Evolutionary conservation across 441 rosid species (phyloP).

Genomic region (Aleurites moluccanus): DNA sequence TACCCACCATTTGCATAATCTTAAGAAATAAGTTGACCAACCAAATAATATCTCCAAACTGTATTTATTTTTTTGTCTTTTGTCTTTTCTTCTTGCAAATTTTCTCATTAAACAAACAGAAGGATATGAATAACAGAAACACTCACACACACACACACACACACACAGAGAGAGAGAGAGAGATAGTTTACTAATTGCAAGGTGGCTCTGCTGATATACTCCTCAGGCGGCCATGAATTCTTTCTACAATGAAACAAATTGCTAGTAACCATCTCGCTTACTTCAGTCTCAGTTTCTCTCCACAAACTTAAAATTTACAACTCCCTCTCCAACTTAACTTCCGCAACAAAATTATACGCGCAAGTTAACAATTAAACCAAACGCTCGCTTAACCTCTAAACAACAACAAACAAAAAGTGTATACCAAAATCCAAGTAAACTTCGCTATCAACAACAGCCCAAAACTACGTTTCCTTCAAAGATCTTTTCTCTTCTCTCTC

Average conservation of each 20-base stretch:
- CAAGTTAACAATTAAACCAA: background rate
- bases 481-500: slow-evolving; percentile 1
- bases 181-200: slow-evolving; percentile 63
- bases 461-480: slow-evolving; percentile 19
- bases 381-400: slow-evolving; percentile 10
- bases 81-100: background rate
- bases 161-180: too few species aligned
- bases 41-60: too few species aligned
- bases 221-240: slow-evolving; percentile 96
- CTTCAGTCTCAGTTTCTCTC: background rate
- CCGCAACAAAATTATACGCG: slow-evolving; percentile 1
- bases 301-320: too few species aligned
- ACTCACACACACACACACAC: background rate
- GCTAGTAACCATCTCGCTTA: slow-evolving; percentile 61
- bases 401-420: slow-evolving; percentile 7
- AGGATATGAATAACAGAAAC: background rate
- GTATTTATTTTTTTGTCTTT: background rate
- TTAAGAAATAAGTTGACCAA: background rate
- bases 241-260: slow-evolving; percentile 76
- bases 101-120: slow-evolving; percentile 28
- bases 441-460: slow-evolving; percentile 10
- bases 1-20: too few species aligned
- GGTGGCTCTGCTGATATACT: slow-evolving; percentile 66
- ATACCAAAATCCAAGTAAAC: slow-evolving; percentile 17
- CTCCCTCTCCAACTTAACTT: too few species aligned